These are phyloP conservation scores for Colletotrichum sp. DNA, from an alignment of 2,329 filamentous ascomycete species.

Conservation along the genomic window DNA sequence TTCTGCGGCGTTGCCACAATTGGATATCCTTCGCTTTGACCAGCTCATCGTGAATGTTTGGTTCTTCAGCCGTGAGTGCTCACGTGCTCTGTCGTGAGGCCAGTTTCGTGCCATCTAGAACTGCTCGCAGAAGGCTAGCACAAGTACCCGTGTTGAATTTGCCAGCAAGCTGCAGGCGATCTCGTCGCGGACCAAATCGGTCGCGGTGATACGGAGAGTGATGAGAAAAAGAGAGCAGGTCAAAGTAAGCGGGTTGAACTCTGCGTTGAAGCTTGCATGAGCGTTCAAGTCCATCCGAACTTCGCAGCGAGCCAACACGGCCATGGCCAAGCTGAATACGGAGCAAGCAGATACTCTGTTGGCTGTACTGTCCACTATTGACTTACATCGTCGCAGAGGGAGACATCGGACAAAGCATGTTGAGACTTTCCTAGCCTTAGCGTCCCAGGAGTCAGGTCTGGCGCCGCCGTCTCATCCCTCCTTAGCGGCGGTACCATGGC, in stretches of 20 bases:
- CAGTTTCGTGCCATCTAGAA: not conserved
- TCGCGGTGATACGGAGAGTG: not conserved
- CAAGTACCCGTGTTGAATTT: not conserved
- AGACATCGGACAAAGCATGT: not conserved
- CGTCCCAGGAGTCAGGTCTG: not conserved
- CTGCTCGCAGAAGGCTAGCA: not conserved
- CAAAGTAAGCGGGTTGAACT: not conserved
- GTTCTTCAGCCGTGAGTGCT: not conserved
- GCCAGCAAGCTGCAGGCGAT: not conserved
- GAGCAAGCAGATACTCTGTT: not conserved
- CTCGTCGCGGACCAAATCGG: not conserved
- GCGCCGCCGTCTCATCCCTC: slow-evolving; percentile 15
- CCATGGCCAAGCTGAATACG: not conserved
- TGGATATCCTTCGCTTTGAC: not conserved
- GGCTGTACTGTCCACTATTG: not conserved
- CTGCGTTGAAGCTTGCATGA: not conserved
- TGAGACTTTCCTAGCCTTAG: not conserved
- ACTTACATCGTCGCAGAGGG: not conserved
- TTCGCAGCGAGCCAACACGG: not conserved
- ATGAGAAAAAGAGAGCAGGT: not conserved
- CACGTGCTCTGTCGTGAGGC: not conserved
- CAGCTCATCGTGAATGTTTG: not conserved
- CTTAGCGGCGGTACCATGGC: slow-evolving; percentile 1
- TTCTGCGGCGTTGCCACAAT: not conserved
- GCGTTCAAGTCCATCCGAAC: not conserved